Base-by-base conservation (phyloP, 2,329 filamentous ascomycete genomes). In the Didymella segeticola region DNA sequence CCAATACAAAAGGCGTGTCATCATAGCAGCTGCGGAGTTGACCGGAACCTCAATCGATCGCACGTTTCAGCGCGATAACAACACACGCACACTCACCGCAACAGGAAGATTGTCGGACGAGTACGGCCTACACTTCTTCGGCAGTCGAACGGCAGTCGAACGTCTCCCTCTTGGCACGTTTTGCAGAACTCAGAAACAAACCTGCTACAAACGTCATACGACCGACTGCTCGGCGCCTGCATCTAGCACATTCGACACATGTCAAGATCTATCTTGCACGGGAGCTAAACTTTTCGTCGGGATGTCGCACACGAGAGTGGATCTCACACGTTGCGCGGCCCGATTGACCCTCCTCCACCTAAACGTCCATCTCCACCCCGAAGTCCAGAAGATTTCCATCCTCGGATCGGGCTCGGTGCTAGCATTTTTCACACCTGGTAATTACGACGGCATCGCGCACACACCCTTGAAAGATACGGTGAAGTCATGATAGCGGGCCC, bases 401-500 rank as follows among this genome's bases (percentile, higher is more conserved):
- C 37, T 50, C 47, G 53, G 53, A 47, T 51, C 42, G 42, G 42
- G 10, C 53, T 56, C 53, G 53, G 53, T 56, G 36, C 27, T 56
- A 46, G 36, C 46, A 22, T 12, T 15, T 25, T 6, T 34, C 31
- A 17, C n/a, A 19, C 31, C 39, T 43, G 51, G n/a, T 5, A 17
- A 49, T 41, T 33, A 27, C 30, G 51, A 19, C 41, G 20, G 36
- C 19, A 30, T 33, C 17, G 25, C 15, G 39, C 34, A 38, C 38
- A 34, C 22, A 15, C 31, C 43, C 26, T 31, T 27, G 17, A 19
- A 48, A 41, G 39, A 36, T 29, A 43, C 23, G 33, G 39, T 62
- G 53, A 56, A 56, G 53, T 58, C 37, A 53, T 50, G 12, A 37
- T 33, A 51, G 57, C 60, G 61, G 62, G 56, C 58, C 61, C 53